These are phyloP conservation scores for Lepidium africanum DNA, from an alignment of 345 rosid species.

Conservation along the genomic window DNA sequence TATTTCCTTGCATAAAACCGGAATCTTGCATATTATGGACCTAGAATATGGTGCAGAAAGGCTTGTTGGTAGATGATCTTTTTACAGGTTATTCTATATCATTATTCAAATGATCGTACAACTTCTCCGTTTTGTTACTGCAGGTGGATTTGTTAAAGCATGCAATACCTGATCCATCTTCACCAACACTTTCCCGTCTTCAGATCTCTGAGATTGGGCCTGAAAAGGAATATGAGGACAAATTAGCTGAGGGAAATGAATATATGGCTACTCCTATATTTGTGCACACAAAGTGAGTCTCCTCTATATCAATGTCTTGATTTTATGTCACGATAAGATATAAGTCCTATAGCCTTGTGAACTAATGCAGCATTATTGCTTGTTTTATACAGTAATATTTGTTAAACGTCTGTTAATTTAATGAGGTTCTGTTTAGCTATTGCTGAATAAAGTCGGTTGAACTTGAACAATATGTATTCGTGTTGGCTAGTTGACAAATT, in stretches of 20 bases:
- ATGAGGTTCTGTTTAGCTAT: neutral
- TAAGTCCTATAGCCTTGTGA: neutral
- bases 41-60: neutral
- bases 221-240: conserved; percentile 50
- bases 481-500: neutral
- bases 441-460: neutral
- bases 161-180: conserved; percentile 82
- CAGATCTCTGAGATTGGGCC: conserved; percentile 37
- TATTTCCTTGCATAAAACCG: neutral
- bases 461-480: neutral
- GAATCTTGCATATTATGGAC: neutral
- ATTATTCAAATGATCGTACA: neutral
- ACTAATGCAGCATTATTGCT: neutral
- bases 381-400: neutral
- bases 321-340: neutral
- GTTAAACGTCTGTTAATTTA: neutral
- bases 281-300: conserved; percentile 72
- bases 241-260: conserved; percentile 42
- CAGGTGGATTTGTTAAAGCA: conserved; percentile 88
- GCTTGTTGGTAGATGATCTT: neutral
- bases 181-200: conserved; percentile 32
- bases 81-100: neutral
- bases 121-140: neutral
- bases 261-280: conserved; percentile 68
- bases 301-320: neutral